Conservation (phyloP, 1,139 yeast species). For the Saccharomyces hybrid region DNA sequence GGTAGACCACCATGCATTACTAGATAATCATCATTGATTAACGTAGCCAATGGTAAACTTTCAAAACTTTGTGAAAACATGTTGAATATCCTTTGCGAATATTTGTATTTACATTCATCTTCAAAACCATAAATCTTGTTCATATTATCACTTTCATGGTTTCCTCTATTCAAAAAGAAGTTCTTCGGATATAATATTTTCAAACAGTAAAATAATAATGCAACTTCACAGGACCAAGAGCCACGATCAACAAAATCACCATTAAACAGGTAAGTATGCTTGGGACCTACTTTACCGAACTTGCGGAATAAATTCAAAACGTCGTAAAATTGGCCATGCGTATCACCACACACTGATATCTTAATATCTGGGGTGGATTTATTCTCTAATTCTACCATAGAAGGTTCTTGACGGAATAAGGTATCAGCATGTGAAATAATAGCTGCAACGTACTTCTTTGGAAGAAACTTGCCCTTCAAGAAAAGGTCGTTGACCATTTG, state of each 20-base stretch:
- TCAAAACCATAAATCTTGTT: constrained; percentile 93
- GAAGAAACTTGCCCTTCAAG: constrained; percentile 64
- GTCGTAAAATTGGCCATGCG: constrained; percentile 95
- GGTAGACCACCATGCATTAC: constrained; percentile 96
- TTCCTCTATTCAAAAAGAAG: constrained; percentile 80
- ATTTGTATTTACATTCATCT: constrained; percentile 90
- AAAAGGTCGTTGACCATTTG: constrained; percentile 57
- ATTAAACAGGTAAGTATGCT: constrained; percentile 76
- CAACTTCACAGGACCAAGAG: constrained; percentile 96
- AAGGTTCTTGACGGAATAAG: constrained; percentile 55
- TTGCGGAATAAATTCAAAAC: constrained; percentile 66
- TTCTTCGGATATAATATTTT: constrained; percentile 71
- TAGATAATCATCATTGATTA: constrained; percentile 67
- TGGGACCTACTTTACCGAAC: constrained; percentile 58
- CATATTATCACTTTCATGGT: constrained; percentile 96
- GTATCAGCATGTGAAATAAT: constrained; percentile 67
- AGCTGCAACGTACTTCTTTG: constrained; percentile 77
- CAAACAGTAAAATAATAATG: constrained; percentile 67
- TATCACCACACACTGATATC: constrained; percentile 91
- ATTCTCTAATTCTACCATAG: constrained; percentile 62
- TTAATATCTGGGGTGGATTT: constrained; percentile 30
- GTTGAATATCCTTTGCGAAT: constrained; percentile 72
- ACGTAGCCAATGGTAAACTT: constrained; percentile 76
- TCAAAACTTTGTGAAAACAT: constrained; percentile 84
- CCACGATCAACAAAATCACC: constrained; percentile 99